These are phyloP conservation scores for Thielaviopsis populi DNA, from an alignment of 2,329 filamentous ascomycete genomes.

Conservation along the genomic window DNA sequence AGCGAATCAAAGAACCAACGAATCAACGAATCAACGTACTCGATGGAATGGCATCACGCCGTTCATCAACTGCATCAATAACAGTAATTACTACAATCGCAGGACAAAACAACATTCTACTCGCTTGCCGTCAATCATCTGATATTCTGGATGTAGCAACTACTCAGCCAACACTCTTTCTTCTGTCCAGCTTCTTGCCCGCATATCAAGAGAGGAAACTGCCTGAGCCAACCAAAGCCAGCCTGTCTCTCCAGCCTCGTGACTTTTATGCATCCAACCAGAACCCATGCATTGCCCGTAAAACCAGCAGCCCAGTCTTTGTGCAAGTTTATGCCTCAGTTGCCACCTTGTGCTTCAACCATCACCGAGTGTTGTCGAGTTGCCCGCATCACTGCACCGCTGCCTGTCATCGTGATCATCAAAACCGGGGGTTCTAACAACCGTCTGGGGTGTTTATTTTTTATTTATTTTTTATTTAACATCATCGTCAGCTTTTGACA, in stretches of 20 bases:
- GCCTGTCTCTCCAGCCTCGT: not conserved
- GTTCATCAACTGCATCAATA: too few relatives aligned
- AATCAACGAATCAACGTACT: too few relatives aligned
- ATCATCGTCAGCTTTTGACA: not conserved
- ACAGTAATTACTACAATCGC: too few relatives aligned
- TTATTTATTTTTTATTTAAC: not conserved
- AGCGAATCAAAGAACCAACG: too few relatives aligned
- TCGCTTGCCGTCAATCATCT: too few relatives aligned
- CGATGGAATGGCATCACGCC: too few relatives aligned
- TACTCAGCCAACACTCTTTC: too few relatives aligned
- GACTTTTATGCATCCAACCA: constrained; percentile 4
- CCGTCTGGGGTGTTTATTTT: too few relatives aligned
- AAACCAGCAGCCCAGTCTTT: not conserved
- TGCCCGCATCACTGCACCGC: not conserved
- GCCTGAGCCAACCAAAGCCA: not conserved
- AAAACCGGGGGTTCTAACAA: not conserved
- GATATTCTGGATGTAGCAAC: too few relatives aligned
- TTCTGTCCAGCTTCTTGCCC: not conserved
- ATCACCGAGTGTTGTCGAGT: not conserved
- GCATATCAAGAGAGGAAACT: not conserved
- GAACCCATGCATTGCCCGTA: not conserved
- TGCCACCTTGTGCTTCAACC: not conserved
- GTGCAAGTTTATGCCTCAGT: not conserved
- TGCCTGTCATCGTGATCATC: not conserved
- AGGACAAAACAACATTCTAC: too few relatives aligned